phyloP scores from a whole-genome alignment of 208 protist species.

The Hexamita inflata region DNA sequence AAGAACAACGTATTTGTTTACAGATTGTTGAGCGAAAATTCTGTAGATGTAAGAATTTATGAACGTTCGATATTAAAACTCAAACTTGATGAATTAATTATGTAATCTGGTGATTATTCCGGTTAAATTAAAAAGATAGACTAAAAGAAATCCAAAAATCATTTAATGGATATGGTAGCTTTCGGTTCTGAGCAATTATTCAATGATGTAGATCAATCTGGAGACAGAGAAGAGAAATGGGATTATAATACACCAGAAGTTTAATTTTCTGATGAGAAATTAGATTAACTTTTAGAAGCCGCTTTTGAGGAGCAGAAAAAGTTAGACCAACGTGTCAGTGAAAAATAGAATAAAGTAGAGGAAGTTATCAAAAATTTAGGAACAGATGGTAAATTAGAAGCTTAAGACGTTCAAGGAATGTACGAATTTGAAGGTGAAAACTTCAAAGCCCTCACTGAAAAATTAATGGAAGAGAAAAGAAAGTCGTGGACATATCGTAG shows the following conservation, averaged over 20 bases:
- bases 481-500: background rate
- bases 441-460: too few species aligned
- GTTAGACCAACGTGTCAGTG: too few species aligned
- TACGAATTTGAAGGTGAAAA: slow-evolving; percentile 22
- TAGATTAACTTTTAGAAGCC: background rate
- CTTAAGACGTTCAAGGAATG: background rate
- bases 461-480: too few species aligned
- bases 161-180: slow-evolving; percentile 22
- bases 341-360: background rate
- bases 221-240: background rate
- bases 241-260: slow-evolving; percentile 19
- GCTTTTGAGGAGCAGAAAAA: background rate
- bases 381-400: slow-evolving; percentile 20
- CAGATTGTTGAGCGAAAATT: background rate
- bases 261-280: background rate
- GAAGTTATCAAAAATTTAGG: slow-evolving; percentile 5
- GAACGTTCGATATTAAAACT: background rate
- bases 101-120: background rate
- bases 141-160: too few species aligned
- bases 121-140: background rate
- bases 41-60: slow-evolving; percentile 16
- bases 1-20: slow-evolving; percentile 18
- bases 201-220: background rate
- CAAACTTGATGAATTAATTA: slow-evolving; percentile 19
- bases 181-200: slow-evolving; percentile 3